phyloP scores from a whole-genome alignment of 805 yeast genomes.

The Candida cerambycidarum region DNA sequence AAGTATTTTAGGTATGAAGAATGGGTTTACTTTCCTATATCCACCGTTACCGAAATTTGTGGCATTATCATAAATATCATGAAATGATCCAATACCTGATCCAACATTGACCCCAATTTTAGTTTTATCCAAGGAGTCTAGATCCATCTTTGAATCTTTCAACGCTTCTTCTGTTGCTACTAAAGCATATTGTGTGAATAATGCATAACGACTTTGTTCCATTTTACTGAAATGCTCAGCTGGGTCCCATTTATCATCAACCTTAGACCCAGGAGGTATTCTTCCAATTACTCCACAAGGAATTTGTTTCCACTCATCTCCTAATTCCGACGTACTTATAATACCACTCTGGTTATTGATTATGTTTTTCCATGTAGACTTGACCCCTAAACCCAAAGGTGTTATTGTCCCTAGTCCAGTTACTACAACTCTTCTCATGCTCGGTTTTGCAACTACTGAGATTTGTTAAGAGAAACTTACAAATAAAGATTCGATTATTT shows the following conservation, averaged over 20 bases:
- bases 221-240: slow-evolving; percentile 47
- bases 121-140: slow-evolving; percentile 39
- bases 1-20: slow-evolving; percentile 79
- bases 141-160: slow-evolving; percentile 50
- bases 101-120: slow-evolving; percentile 82
- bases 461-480: not conserved
- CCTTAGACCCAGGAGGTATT: slow-evolving; percentile 53
- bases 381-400: slow-evolving; percentile 77
- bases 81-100: slow-evolving; percentile 87
- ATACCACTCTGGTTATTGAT: slow-evolving; percentile 57
- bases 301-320: slow-evolving; percentile 48
- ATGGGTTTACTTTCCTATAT: slow-evolving; percentile 74
- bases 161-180: slow-evolving; percentile 79
- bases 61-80: slow-evolving; percentile 66
- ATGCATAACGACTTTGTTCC: slow-evolving; percentile 63
- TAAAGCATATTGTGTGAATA: slow-evolving; percentile 75
- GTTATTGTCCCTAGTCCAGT: slow-evolving; percentile 89
- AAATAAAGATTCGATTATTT: too few relatives aligned
- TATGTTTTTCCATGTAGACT: slow-evolving; percentile 53
- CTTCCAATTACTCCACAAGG: slow-evolving; percentile 77
- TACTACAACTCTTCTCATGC: slow-evolving; percentile 68
- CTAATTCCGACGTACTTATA: slow-evolving; percentile 47
- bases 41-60: slow-evolving; percentile 45
- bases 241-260: slow-evolving; percentile 53
- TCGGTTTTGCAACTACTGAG: not conserved